Conservation (phyloP, 257 asterid genomes). For the Nicotiana tabacum region DNA sequence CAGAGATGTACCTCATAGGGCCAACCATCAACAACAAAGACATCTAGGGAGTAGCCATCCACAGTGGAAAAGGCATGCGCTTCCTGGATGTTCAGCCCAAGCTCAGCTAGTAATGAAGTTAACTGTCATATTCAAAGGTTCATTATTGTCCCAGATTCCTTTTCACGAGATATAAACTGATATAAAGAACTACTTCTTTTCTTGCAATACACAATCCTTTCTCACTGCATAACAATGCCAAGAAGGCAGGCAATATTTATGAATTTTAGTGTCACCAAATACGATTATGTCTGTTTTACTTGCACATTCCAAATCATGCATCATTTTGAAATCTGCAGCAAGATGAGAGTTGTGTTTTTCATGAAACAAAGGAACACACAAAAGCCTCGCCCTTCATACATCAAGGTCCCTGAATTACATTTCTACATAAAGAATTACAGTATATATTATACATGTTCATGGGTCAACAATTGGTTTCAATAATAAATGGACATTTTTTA, state of each 20-base stretch:
- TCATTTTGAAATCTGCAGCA: not conserved
- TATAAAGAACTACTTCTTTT: not conserved
- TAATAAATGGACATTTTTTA: not conserved
- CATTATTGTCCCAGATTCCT: conserved; percentile 1
- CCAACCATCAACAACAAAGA: conserved; percentile 99
- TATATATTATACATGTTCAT: not conserved
- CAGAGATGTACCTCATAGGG: conserved; percentile 60
- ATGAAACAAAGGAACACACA: not conserved
- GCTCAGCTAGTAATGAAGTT: conserved; percentile 85
- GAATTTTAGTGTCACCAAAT: not conserved
- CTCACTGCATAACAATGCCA: conserved; percentile 1
- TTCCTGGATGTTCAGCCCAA: conserved; percentile 95
- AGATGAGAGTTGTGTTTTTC: not conserved
- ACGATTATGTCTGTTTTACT: not conserved
- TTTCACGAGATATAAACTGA: conserved; percentile 8
- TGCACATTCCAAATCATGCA: not conserved
- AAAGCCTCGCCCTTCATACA: not conserved
- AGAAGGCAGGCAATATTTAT: not conserved
- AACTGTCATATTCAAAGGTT: conserved; percentile 55
- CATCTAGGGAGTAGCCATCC: conserved; percentile 95
- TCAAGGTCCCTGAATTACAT: conserved; percentile 2
- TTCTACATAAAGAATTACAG: not conserved
- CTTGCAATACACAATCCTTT: not conserved
- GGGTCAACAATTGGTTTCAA: conserved; percentile 1
- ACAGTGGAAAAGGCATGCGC: conserved; percentile 95